These are phyloP conservation scores for Eutrema heterophyllum DNA, from an alignment of 345 rosid genomes.

Conservation along the genomic window DNA sequence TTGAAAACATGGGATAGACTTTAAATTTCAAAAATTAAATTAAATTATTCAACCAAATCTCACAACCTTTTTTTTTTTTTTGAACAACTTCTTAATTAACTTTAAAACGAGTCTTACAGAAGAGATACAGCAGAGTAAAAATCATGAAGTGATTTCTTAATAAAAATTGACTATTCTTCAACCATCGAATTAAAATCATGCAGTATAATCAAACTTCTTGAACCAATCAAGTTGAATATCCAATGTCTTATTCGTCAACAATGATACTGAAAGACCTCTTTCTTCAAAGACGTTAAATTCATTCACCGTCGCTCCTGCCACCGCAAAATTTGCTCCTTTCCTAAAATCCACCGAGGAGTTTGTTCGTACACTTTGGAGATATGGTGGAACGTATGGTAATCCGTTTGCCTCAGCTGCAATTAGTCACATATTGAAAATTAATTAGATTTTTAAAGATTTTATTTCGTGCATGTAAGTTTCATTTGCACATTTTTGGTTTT, in stretches of 20 bases:
- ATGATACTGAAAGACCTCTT: background rate
- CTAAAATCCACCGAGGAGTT: background rate
- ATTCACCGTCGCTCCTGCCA: background rate
- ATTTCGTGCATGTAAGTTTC: background rate
- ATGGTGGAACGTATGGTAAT: background rate
- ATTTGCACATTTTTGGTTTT: background rate
- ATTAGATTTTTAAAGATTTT: background rate
- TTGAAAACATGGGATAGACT: no score
- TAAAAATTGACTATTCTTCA: background rate
- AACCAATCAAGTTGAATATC: slow-evolving; percentile 3
- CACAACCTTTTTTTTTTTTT: no score
- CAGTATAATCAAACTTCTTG: background rate
- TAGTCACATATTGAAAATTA: background rate
- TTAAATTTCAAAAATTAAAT: no score
- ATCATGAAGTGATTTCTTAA: no score
- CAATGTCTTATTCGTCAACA: background rate
- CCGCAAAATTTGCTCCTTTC: slow-evolving; percentile 1
- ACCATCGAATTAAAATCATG: background rate
- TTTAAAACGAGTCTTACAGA: no score
- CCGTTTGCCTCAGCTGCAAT: slow-evolving; percentile 4
- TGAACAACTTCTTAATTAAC: no score
- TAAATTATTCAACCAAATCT: no score
- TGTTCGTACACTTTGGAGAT: background rate
- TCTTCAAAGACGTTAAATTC: background rate
- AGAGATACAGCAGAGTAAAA: no score